These are phyloP conservation scores for Postia placenta DNA, from an alignment of 768 basidiomycete species.

Conservation along the genomic window DNA sequence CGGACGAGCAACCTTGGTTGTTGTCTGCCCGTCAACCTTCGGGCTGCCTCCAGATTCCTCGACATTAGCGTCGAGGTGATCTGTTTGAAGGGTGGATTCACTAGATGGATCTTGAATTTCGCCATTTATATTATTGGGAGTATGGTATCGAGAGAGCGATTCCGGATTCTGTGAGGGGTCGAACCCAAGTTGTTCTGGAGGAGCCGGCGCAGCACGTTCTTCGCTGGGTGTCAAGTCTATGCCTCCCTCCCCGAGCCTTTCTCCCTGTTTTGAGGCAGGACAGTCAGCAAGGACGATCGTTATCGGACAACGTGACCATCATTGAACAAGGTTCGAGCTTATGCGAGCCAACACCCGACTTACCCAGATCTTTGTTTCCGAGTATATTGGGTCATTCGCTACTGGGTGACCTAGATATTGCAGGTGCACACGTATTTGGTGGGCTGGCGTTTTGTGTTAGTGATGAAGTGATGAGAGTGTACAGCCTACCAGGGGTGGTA, in stretches of 20 bases:
- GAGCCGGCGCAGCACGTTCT: constrained; percentile 56
- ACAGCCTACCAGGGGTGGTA: constrained; percentile 2
- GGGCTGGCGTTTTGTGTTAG: constrained; percentile 46
- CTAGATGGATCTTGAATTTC: not conserved
- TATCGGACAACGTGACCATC: too few relatives aligned
- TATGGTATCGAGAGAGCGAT: constrained; percentile 5
- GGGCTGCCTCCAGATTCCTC: not conserved
- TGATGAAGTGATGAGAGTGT: not conserved
- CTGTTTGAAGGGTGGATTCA: not conserved
- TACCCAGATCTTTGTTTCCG: constrained; percentile 74
- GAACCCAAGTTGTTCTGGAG: constrained; percentile 35
- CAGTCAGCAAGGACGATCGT: not conserved
- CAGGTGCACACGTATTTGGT: constrained; percentile 95
- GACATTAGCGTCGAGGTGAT: not conserved
- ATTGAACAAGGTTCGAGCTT: too few relatives aligned
- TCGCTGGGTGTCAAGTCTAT: constrained; percentile 70
- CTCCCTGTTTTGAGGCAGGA: too few relatives aligned
- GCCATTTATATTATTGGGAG: not conserved
- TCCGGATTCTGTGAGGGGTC: constrained; percentile 20
- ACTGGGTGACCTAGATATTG: constrained; percentile 93
- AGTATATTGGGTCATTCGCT: constrained; percentile 93
- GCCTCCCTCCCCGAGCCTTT: constrained; percentile 69
- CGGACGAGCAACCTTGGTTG: not conserved
- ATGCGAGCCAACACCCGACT: constrained; percentile 16
- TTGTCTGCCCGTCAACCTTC: not conserved